These are phyloP conservation scores for Dictyostelium capitatum DNA, from an alignment of 78 protist genomes.

Conservation along the genomic window DNA sequence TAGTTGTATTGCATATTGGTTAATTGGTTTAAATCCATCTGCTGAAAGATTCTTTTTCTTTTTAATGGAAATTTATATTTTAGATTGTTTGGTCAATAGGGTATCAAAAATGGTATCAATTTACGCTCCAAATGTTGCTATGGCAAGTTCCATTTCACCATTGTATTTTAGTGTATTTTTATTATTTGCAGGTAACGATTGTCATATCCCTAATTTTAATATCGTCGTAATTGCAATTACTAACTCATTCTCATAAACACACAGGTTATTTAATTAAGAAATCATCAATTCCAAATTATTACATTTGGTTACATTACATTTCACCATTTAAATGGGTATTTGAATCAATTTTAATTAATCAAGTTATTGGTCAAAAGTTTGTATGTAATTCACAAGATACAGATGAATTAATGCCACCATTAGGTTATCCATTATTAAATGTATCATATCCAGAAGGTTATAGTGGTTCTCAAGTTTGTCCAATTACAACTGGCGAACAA, in stretches of 20 bases:
- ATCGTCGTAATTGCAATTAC: too few species aligned
- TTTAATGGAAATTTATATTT: conserved; percentile 21
- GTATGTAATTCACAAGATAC: too few species aligned
- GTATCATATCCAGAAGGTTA: conserved; percentile 51
- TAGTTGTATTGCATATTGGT: conserved; percentile 47
- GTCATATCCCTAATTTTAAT: too few species aligned
- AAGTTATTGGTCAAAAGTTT: conserved; percentile 30
- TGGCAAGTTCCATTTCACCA: conserved; percentile 61
- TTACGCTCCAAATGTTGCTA: conserved; percentile 22
- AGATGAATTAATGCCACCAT: conserved; percentile 66
- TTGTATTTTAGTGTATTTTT: conserved; percentile 39
- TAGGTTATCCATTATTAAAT: conserved; percentile 24
- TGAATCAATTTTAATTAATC: conserved; percentile 51
- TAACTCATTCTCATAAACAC: too few species aligned
- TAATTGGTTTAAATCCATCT: conserved; percentile 38
- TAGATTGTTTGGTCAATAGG: conserved; percentile 48
- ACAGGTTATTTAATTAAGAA: conserved; percentile 34
- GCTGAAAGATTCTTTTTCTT: conserved; percentile 43
- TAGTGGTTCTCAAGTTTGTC: conserved; percentile 44
- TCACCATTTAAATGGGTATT: conserved; percentile 77
- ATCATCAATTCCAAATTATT: conserved; percentile 29
- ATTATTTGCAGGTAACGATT: conserved; percentile 70
- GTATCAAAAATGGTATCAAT: conserved; percentile 34
- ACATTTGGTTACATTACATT: conserved; percentile 63
- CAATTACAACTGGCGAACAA: conserved; percentile 38